phyloP scores from a whole-genome alignment of 1,139 yeast species.

The Saccharomycopsis hybrid region DNA sequence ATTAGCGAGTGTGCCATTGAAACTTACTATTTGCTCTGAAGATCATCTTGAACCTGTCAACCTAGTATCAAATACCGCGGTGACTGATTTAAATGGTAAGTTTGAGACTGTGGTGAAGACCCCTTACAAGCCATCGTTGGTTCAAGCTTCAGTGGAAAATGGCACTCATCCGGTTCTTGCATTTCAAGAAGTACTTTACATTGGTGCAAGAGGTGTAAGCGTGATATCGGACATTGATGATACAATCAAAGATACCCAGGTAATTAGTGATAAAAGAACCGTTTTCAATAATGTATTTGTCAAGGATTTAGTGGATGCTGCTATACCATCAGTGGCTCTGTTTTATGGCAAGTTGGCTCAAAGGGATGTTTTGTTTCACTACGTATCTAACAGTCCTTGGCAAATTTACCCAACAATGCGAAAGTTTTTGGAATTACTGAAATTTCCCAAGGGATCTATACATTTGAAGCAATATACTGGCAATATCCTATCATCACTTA shows the following conservation, averaged over 20 bases:
- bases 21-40: conserved; percentile 46
- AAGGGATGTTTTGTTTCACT: conserved; percentile 50
- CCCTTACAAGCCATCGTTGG: conserved; percentile 47
- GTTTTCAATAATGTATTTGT: conserved; percentile 72
- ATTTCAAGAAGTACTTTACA: conserved; percentile 39
- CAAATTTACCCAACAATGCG: conserved; percentile 66
- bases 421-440: conserved; percentile 48
- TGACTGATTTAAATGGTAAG: conserved; percentile 57
- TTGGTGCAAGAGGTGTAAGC: conserved; percentile 50
- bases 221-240: conserved; percentile 92
- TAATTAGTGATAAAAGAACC: conserved; percentile 78
- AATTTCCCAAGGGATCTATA: conserved; percentile 64
- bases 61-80: conserved; percentile 27
- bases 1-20: conserved; percentile 47
- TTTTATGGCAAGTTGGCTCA: conserved; percentile 51
- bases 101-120: conserved; percentile 45
- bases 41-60: conserved; percentile 25
- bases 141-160: conserved; percentile 36
- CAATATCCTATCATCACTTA: conserved; percentile 65
- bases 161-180: conserved; percentile 37
- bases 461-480: conserved; percentile 86
- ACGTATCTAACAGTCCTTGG: conserved; percentile 95
- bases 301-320: conserved; percentile 57
- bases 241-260: conserved; percentile 86
- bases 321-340: conserved; percentile 62